Evolutionary conservation across 257 asterid genomes (phyloP).

Genomic region (Linderniella brevidens): DNA sequence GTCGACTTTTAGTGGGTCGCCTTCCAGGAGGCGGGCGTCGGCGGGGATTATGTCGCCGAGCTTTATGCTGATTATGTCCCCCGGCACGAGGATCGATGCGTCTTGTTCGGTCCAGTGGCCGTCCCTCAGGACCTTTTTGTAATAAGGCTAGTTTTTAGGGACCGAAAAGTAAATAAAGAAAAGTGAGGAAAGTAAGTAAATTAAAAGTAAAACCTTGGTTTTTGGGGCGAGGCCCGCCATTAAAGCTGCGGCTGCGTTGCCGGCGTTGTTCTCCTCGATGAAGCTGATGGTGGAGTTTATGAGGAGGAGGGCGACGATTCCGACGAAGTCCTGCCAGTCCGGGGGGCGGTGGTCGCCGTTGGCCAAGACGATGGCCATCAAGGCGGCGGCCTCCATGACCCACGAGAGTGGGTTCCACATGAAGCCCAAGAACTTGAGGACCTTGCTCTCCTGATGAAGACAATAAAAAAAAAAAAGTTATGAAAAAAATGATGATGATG

Average conservation of each 20-base stretch:
- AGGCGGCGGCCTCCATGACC: conserved; percentile 89
- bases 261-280: conserved; percentile 6
- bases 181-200: background rate
- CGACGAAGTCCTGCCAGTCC: conserved; percentile 5
- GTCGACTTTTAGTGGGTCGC: conserved; percentile 85
- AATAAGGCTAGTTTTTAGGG: too few species aligned
- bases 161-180: too few species aligned
- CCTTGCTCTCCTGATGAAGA: conserved; percentile 22
- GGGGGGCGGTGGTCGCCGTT: conserved; percentile 26
- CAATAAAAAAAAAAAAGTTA: too few species aligned
- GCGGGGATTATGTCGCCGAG: conserved; percentile 86
- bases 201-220: conserved; percentile 32
- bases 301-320: conserved; percentile 4
- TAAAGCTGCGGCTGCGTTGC: conserved; percentile 72
- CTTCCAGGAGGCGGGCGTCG: conserved; percentile 84
- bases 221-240: conserved; percentile 95
- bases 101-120: conserved; percentile 75
- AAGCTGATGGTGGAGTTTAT: conserved; percentile 6
- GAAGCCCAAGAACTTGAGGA: conserved; percentile 70
- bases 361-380: conserved; percentile 75
- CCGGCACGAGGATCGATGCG: conserved; percentile 76
- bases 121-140: conserved; percentile 66
- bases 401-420: conserved; percentile 99
- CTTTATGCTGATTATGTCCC: conserved; percentile 80
- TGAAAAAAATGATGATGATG: too few species aligned